Base-by-base conservation (phyloP, 2,329 filamentous ascomycete genomes). In the Davidsoniella neocaledoniae region DNA sequence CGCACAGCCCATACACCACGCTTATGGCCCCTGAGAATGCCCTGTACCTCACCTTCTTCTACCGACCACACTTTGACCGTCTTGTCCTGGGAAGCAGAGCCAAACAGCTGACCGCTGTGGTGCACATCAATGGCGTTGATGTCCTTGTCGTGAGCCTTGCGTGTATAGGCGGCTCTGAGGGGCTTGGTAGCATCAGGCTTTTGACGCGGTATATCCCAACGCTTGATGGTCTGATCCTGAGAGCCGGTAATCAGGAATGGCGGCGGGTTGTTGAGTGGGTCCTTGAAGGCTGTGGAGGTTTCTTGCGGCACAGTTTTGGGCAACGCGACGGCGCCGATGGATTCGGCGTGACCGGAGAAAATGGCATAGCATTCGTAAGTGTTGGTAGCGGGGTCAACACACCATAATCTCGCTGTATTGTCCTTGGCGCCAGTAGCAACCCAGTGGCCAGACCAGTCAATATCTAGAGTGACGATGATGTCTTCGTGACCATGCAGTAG, bases 401-500 rank as follows among this genome's bases (percentile, higher is more conserved):
- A 75, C 91, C 91, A 98, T 36, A 98, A 67, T 55, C 84, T 80
- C 16, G 90, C 91, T 2, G 84, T 91, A 60, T 96, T 98, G 63
- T 98, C 91, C 66, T 98, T 98, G 19, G 91, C 86, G 48, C 90
- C 91, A 1, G 91, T 96, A 10, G 83, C 90, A 38, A 98, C 76
- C 91, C 91, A 98, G 62, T 91, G 81, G 0, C 93, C 93, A 8
- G 91, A 96, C 86, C 87, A 94, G 65, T 98, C 91, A 2, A 86
- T 80, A 61, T 95, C 88, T 39, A 98, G 70, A 52, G 87, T 88
- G 57, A 98, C 94, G 53, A 98, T 84, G 47, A 98, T 95, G 57
- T 98, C 91, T 46, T 88, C 81, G 57, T 98, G 91, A 1, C 91
- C 91, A 60, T 85, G 86, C 2, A 98, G 71, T 21, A 91, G 69